These are phyloP conservation scores for Cyclanthera cordifolia DNA, from an alignment of 306 rosid genomes.

Conservation along the genomic window DNA sequence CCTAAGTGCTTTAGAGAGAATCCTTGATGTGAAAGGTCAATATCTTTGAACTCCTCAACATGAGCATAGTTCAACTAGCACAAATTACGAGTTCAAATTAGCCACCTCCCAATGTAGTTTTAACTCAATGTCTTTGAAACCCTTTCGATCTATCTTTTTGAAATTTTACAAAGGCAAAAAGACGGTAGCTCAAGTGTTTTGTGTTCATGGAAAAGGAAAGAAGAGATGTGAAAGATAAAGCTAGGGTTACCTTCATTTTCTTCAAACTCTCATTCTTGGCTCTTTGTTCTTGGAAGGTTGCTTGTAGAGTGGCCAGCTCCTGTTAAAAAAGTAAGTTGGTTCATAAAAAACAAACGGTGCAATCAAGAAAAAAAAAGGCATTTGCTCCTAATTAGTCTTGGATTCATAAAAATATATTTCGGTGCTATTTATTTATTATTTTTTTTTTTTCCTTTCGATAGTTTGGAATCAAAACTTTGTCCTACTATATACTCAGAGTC, in stretches of 20 bases:
- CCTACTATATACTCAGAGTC: too few relatives aligned
- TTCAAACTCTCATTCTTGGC: constrained; percentile 56
- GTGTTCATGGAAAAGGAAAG: too few relatives aligned
- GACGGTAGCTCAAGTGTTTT: too few relatives aligned
- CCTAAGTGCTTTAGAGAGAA: not conserved
- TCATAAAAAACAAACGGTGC: not conserved
- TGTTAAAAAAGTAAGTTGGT: constrained; percentile 19
- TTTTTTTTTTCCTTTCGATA: too few relatives aligned
- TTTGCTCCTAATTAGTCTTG: not conserved
- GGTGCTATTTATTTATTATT: too few relatives aligned
- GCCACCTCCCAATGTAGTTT: too few relatives aligned
- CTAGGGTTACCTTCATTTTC: constrained; percentile 54
- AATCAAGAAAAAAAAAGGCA: not conserved
- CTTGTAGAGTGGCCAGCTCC: constrained; percentile 47
- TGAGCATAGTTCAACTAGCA: too few relatives aligned
- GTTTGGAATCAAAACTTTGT: too few relatives aligned
- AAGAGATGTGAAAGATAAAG: too few relatives aligned
- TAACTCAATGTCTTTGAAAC: not conserved
- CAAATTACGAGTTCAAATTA: too few relatives aligned
- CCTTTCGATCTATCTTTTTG: not conserved
- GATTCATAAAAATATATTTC: not conserved
- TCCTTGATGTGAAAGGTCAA: not conserved
- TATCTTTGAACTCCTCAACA: too few relatives aligned
- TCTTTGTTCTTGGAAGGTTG: constrained; percentile 40
- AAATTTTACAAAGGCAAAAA: not conserved